These are phyloP conservation scores for Chaetomiaceae sp. DNA, from an alignment of 2,329 filamentous ascomycete species.

Conservation along the genomic window DNA sequence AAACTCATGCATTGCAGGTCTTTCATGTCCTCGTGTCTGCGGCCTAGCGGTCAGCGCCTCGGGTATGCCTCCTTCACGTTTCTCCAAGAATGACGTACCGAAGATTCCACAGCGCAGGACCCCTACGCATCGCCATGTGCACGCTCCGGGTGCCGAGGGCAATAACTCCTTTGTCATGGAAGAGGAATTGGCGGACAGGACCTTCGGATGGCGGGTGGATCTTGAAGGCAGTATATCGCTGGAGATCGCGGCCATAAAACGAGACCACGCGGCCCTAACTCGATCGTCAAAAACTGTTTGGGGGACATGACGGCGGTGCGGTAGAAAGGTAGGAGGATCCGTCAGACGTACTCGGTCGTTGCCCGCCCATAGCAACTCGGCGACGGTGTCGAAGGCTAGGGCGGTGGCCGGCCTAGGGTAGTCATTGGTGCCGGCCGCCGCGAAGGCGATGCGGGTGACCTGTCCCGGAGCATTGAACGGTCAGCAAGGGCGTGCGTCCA, in stretches of 20 bases:
- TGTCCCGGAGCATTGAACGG: slow-evolving; percentile 34
- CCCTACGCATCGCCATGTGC: slow-evolving; percentile 82
- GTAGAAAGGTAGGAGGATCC: neutral
- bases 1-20: slow-evolving; percentile 95
- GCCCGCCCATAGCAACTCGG: slow-evolving; percentile 90
- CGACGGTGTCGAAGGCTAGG: slow-evolving; percentile 80
- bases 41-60: slow-evolving; percentile 7
- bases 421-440: slow-evolving; percentile 67
- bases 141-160: slow-evolving; percentile 78
- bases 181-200: slow-evolving; percentile 78
- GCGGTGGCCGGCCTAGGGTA: slow-evolving; percentile 69
- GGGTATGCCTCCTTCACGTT: slow-evolving; percentile 5
- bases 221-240: slow-evolving; percentile 85
- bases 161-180: slow-evolving; percentile 87
- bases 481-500: slow-evolving; percentile 5
- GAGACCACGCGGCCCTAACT: slow-evolving; percentile 80
- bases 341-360: slow-evolving; percentile 62
- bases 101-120: slow-evolving; percentile 84
- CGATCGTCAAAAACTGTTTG: slow-evolving; percentile 1
- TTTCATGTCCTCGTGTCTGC: slow-evolving; percentile 68
- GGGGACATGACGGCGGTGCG: neutral
- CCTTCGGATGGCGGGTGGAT: slow-evolving; percentile 72
- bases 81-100: slow-evolving; percentile 46
- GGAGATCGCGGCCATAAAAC: slow-evolving; percentile 80
- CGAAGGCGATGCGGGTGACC: slow-evolving; percentile 78